Evolutionary conservation across 1,284 basidiomycete genomes (phyloP), one percentile per base, ranked within the genome.

Genomic region (Athelia sp.): DNA sequence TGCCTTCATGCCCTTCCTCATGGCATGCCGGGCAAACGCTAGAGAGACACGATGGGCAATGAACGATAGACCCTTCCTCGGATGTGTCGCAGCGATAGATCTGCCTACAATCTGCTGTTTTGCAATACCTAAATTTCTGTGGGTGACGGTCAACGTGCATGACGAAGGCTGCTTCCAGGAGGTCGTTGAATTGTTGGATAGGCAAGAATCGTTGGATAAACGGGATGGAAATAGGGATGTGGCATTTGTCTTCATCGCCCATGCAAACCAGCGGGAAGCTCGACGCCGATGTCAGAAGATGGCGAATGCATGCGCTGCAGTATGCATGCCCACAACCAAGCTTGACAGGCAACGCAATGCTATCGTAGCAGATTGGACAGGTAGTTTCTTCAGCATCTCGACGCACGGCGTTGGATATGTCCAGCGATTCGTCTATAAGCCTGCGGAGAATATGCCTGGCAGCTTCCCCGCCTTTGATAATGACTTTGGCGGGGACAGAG

Each of bases 101-200:
- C 56, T 81, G 79, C 4, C 59, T 69, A 52, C 81, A 83, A 51
- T 79, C 80, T 0, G 80, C 73, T 0, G 79, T 83, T 34, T 67
- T 72, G 62, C 81, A 83, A 50, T 76, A 77, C 47, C 70, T 73
- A 59, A 75, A 72, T 29, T 72, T 66, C 45, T 70, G 36, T 6
- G 36, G 36, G 36, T 17, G 36, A 21, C n/a, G 36, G 15, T 40
- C 36, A 21, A 40, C n/a, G n/a, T 40, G 36, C 36, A n/a, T 17
- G 36, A 40, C 9, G 19, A 40, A 40, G 15, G 19, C 36, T 4
- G 63, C 62, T 49, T 79, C 72, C 10, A 79, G 56, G 19, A 82
- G 62, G 15, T 64, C 63, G 47, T 72, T 68, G 53, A 79, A 78
- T 9, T 71, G 62, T 3, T 67, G 60, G 2, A 57, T 62, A 1